A percentile compares a stretch with the other conserved stretches of the same genome.
Conservation (phyloP, 2,329 filamentous ascomycete species). For the Plectosphaerella sp. region DNA sequence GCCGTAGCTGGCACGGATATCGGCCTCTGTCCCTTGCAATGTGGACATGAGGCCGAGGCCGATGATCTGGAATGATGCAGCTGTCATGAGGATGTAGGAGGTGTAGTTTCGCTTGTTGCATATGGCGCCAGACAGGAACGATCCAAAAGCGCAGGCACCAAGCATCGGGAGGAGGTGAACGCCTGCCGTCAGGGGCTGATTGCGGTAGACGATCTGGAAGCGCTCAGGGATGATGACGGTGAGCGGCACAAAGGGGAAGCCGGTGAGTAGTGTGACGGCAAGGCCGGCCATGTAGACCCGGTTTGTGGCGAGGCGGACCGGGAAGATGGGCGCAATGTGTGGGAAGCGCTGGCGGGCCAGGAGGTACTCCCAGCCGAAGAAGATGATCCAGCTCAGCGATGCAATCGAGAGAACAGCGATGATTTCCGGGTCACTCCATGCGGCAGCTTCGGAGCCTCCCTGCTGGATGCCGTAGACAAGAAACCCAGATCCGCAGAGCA, state of each 20-base stretch:
- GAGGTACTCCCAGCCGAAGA: slow-evolving; percentile 46
- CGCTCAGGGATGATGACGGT: slow-evolving; percentile 55
- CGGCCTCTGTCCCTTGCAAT: slow-evolving; percentile 24
- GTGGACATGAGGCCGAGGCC: slow-evolving; percentile 47
- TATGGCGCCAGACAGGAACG: slow-evolving; percentile 48
- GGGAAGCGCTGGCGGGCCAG: slow-evolving; percentile 31
- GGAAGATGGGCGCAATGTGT: slow-evolving; percentile 50
- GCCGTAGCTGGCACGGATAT: slow-evolving; percentile 41
- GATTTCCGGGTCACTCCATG: slow-evolving; percentile 49
- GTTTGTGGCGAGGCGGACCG: slow-evolving; percentile 39
- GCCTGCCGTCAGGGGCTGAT: slow-evolving; percentile 49
- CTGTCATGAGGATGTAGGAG: slow-evolving; percentile 42
- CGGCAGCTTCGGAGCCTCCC: slow-evolving; percentile 45
- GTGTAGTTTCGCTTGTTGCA: slow-evolving; percentile 52
- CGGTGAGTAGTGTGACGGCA: slow-evolving; percentile 49
- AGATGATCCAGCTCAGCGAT: slow-evolving; percentile 40
- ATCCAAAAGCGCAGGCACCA: slow-evolving; percentile 50
- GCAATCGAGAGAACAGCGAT: slow-evolving; percentile 43
- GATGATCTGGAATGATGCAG: slow-evolving; percentile 46
- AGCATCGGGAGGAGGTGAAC: slow-evolving; percentile 56
- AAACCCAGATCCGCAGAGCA: slow-evolving; percentile 47
- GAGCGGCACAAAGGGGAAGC: slow-evolving; percentile 54
- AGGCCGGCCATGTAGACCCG: slow-evolving; percentile 48
- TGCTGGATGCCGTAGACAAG: slow-evolving; percentile 54
- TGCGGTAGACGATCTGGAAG: slow-evolving; percentile 54